A percentile compares a stretch with the other conserved stretches of the same genome.
Evolutionary conservation across 225 moss, liverwort and hornwort genomes (phyloP).

Genomic region (Marchantia polymorpha): DNA sequence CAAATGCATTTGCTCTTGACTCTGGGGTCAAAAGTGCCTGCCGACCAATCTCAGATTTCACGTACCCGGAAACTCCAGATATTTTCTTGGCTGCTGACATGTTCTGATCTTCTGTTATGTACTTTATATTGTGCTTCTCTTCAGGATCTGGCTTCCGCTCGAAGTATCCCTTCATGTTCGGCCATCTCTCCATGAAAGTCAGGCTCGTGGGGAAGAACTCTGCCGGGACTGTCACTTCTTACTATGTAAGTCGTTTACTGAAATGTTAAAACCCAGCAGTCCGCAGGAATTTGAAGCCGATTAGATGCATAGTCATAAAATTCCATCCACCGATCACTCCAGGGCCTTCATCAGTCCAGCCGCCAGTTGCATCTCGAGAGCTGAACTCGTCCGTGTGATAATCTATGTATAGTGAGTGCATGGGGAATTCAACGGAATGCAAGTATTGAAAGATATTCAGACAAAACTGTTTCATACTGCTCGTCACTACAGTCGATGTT

Average conservation of each 20-base stretch:
- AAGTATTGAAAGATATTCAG: no score
- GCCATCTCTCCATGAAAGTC: not conserved
- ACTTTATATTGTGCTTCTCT: not conserved
- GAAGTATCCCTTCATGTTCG: not conserved
- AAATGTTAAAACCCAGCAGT: no score
- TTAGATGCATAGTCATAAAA: no score
- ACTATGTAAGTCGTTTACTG: not conserved
- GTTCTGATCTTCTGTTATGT: not conserved
- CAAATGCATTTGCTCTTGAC: not conserved
- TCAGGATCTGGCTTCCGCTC: conserved; percentile 9
- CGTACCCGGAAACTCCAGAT: not conserved
- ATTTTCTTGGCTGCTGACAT: not conserved
- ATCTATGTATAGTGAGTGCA: no score
- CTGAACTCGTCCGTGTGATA: not conserved
- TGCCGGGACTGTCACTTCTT: not conserved
- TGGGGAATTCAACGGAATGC: no score
- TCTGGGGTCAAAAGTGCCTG: not conserved
- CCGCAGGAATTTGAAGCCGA: no score
- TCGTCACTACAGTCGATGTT: no score
- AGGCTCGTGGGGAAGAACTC: conserved; percentile 1
- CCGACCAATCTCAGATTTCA: not conserved
- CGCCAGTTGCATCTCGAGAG: not conserved
- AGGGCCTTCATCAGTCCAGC: not conserved
- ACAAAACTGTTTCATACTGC: no score
- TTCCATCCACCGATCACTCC: no score